Conservation (phyloP, 2,329 filamentous ascomycete genomes). For the Chaetomium globosum region DNA sequence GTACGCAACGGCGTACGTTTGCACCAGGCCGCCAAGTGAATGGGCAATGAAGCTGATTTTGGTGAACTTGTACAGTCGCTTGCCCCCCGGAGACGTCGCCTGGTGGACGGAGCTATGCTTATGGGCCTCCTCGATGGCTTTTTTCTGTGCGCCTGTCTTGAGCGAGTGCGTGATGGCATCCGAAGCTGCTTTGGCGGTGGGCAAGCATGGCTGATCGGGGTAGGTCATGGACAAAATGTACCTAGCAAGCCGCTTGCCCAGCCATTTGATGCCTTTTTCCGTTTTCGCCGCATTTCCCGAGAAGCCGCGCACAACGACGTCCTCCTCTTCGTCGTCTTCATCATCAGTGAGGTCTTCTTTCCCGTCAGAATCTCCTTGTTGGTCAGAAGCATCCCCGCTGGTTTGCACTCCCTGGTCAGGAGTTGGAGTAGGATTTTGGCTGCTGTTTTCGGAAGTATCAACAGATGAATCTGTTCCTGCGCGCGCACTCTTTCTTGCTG, state of each 20-base stretch:
- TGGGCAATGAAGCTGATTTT: conserved; percentile 95
- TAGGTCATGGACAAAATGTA: conserved; percentile 89
- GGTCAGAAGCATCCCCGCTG: conserved; percentile 37
- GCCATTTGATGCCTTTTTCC: conserved; percentile 93
- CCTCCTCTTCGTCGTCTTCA: conserved; percentile 68
- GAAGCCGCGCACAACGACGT: conserved; percentile 88
- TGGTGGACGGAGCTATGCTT: conserved; percentile 57
- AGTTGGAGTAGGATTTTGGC: conserved; percentile 31
- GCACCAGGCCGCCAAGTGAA: conserved; percentile 84
- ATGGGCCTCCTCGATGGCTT: conserved; percentile 42
- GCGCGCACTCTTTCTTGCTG: conserved; percentile 39
- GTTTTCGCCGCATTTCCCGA: conserved; percentile 87
- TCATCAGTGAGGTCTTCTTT: conserved; percentile 29
- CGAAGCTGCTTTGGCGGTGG: conserved; percentile 56
- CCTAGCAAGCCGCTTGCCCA: conserved; percentile 90
- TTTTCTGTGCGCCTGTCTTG: conserved; percentile 47
- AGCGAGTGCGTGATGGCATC: conserved; percentile 48
- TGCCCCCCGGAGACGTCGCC: conserved; percentile 38
- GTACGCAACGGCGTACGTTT: conserved; percentile 94
- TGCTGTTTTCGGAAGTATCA: conserved; percentile 25
- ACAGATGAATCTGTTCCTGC: conserved; percentile 24
- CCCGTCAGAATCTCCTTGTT: conserved; percentile 29
- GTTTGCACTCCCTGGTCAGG: conserved; percentile 35
- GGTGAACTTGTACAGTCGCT: conserved; percentile 76
- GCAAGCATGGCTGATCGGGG: conserved; percentile 87